These are phyloP conservation scores for Sanghuangporus baumii DNA, from an alignment of 1,284 basidiomycete species.

Conservation along the genomic window DNA sequence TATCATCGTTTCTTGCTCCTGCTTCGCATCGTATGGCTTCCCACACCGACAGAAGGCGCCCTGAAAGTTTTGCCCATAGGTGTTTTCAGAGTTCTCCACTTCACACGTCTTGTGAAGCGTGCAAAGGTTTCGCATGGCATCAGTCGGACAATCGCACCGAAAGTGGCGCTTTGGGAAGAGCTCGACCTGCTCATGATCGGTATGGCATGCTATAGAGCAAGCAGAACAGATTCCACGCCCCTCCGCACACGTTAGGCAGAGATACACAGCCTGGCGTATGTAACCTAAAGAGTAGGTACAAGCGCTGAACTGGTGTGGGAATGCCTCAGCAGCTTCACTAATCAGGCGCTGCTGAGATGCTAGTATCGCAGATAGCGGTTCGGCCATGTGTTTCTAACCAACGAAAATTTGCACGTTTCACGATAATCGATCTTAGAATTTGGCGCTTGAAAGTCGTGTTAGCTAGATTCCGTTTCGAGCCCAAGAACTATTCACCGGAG, in stretches of 20 bases:
- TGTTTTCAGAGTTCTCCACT: slow-evolving; percentile 50
- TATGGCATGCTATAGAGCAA: slow-evolving; percentile 80
- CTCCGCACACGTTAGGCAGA: slow-evolving; percentile 64
- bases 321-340: slow-evolving; percentile 22
- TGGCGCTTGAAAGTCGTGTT: background rate
- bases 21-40: slow-evolving; percentile 59
- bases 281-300: slow-evolving; percentile 25
- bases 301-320: slow-evolving; percentile 23
- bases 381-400: slow-evolving; percentile 1
- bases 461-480: background rate
- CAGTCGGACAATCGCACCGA: slow-evolving; percentile 76
- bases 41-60: slow-evolving; percentile 68
- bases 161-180: slow-evolving; percentile 78
- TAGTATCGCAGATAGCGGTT: slow-evolving; percentile 9
- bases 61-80: slow-evolving; percentile 67
- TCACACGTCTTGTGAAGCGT: slow-evolving; percentile 50
- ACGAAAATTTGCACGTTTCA: background rate
- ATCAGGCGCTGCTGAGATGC: slow-evolving; percentile 19
- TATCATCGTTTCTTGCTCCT: slow-evolving; percentile 76
- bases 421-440: background rate
- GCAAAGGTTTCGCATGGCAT: slow-evolving; percentile 51
- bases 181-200: slow-evolving; percentile 75
- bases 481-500: background rate
- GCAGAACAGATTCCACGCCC: slow-evolving; percentile 61
- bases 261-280: slow-evolving; percentile 62